Evolutionary conservation across 1,139 yeast species (phyloP), one percentile per base, ranked within the genome.

Genomic region (Magnusiomyces paraingens): DNA sequence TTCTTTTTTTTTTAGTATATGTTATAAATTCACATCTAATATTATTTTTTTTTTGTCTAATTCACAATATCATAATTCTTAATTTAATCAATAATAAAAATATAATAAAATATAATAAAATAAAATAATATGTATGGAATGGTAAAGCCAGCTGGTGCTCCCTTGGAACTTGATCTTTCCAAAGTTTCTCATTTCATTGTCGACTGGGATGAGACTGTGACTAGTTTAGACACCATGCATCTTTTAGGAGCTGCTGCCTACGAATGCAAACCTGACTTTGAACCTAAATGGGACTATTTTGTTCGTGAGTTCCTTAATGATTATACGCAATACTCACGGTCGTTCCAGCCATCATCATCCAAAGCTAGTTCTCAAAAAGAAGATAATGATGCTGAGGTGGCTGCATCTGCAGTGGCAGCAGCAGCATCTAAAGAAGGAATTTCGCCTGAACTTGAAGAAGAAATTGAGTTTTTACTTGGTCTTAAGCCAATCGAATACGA

Each of bases 141-240:
- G 40, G 40, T 36, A 4, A 36, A 36, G 40, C 40, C 40, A 4
- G 4, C 17, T 3, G 40, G 40, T 4, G 5, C 40, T 5, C n/a
- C 40, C 4, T 3, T 36, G 17, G 17, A n/a, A 5, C 40, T 36
- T 4, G 49, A 47, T 14, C 49, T 39, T 5, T 35, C 41, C 12
- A 47, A 35, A n/a, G 36, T 47, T 18, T 35, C 42, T 5, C 49
- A 47, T 36, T 47, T 47, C 17, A 40, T 47, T 18, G 41, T 47
- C 8, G 93, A 85, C 63, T 85, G 87, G 84, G 93, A 85, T 64
- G 91, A 84, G 55, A 84, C 91, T 0, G 73, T 82, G 29, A 83
- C 91, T 0, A 59, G 64, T 8, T 61, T 66, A 15, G 91, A 85
- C 64, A 83, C 91, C 0, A 77, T 83, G 44, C 65, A 66, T 22